Conservation (phyloP, 495 filamentous ascomycete species). For the Penicillium roqueforti region DNA sequence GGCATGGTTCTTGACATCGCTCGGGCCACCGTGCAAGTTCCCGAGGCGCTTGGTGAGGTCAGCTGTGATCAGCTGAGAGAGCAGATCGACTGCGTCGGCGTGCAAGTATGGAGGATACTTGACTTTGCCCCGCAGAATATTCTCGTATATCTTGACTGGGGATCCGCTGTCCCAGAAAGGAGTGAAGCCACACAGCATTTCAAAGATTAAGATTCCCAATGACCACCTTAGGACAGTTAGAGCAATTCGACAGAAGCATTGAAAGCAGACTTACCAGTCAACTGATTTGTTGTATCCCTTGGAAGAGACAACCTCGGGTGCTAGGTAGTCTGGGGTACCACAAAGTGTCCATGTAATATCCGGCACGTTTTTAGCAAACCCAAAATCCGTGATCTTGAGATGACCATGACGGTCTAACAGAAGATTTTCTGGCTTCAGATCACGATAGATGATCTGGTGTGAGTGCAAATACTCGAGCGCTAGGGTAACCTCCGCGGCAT, state of each 20-base stretch:
- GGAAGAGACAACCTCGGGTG: constrained; percentile 92
- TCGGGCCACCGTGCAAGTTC: constrained; percentile 86
- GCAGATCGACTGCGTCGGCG: constrained; percentile 86
- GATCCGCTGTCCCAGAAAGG: constrained; percentile 98
- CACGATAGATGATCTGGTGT: constrained; percentile 93
- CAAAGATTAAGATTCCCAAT: constrained; percentile 94
- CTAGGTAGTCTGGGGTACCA: constrained; percentile 97
- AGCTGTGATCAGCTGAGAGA: constrained; percentile 86
- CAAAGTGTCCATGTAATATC: constrained; percentile 99
- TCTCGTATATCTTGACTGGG: constrained; percentile 99
- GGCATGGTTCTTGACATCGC: constrained; percentile 89
- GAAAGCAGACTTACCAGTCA: constrained; percentile 69
- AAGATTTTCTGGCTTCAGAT: constrained; percentile 95
- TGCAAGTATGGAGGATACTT: constrained; percentile 96
- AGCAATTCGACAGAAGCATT: background rate
- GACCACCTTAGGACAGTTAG: constrained; percentile 77
- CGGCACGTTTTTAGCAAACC: constrained; percentile 95
- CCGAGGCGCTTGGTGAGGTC: constrained; percentile 94
- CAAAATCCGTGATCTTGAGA: constrained; percentile 98
- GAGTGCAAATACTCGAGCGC: constrained; percentile 95
- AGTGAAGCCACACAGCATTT: constrained; percentile 98
- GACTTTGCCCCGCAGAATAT: constrained; percentile 87
- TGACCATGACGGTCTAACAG: constrained; percentile 94
- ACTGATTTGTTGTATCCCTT: constrained; percentile 99
- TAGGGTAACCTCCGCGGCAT: constrained; percentile 93